Percentiles rank a stretch among this genome's conserved stretches.
Evolutionary conservation across 1,284 basidiomycete species (phyloP).

Genomic region (Vanrija sp.): DNA sequence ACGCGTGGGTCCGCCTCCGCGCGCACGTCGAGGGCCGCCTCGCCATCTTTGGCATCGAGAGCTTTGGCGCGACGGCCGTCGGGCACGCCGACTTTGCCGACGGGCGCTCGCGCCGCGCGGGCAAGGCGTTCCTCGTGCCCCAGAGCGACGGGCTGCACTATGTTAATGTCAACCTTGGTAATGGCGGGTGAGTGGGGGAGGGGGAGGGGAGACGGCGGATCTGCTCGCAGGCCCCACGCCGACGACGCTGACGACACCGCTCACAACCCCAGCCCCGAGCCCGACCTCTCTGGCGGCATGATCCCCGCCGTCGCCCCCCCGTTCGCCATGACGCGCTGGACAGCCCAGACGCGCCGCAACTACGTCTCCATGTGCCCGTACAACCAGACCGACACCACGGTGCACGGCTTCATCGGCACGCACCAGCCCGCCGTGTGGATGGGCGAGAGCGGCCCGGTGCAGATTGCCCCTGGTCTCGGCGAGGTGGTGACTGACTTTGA

Average conservation of each 20-base stretch:
- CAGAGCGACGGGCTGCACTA: constrained; percentile 23
- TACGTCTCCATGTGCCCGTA: constrained; percentile 72
- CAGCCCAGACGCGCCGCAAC: constrained; percentile 41
- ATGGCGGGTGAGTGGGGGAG: constrained; percentile 34
- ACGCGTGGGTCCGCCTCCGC: not conserved
- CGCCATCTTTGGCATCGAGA: not conserved
- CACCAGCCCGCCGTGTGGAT: constrained; percentile 88
- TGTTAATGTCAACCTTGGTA: constrained; percentile 40
- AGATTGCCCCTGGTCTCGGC: constrained; percentile 62
- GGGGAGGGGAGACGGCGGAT: not conserved
- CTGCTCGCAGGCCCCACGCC: no score
- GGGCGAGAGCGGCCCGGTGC: constrained; percentile 68
- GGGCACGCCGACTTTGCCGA: constrained; percentile 40
- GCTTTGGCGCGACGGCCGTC: not conserved
- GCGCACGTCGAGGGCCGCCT: not conserved
- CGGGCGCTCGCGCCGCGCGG: constrained; percentile 21
- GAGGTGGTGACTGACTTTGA: constrained; percentile 57
- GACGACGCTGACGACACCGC: not conserved
- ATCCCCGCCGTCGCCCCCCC: constrained; percentile 58
- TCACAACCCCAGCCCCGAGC: constrained; percentile 25
- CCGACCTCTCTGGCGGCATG: constrained; percentile 48
- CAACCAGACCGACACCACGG: constrained; percentile 61
- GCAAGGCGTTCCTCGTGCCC: constrained; percentile 21
- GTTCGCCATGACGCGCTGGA: constrained; percentile 76
- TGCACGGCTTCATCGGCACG: constrained; percentile 67